Base-by-base conservation (phyloP, 805 yeast genomes). In the Pachysolen tannophilus region DNA sequence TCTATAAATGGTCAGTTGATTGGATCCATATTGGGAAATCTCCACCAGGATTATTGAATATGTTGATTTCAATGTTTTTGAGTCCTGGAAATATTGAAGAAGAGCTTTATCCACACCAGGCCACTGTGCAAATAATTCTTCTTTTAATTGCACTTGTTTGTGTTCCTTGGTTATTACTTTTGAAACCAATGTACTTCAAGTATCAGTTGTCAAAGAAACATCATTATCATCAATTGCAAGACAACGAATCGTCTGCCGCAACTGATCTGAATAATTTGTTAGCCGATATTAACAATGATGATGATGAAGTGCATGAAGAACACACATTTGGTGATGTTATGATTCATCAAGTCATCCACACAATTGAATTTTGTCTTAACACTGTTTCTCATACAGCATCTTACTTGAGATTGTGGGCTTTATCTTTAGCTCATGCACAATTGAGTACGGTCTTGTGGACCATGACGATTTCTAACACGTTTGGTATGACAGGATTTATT, bases 381-480 rank as follows among this genome's bases (percentile, higher is more conserved):
- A 78, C 86, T 63, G 86, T 81, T 23, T 76, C 84, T 4, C 88
- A 81, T 48, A 81, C 88, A 0, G 88, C 88, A 2, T 81, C 87
- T 1, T 81, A 81, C 49, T 63, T 81, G 47, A 68, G 88, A 56
- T 62, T 81, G 39, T 81, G 88, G 88, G 88, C 88, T 2, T 64
- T 81, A 41, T 81, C 87, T 0, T 61, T 81, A 44, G 88, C 88
- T 0, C 88, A 81, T 50, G 82, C 82, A n/a, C 88, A 81, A 57
- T 63, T 81, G 42, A 78, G 86, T 9, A 61, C 76, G 11, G 88
- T 81, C 20, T 61, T 81, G 43, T 81, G 87, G 86, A 63, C 76
- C 25, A 81, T 81, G 88, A 81, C 88, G 1, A 67, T 80, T 35
- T 65, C 69, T 31, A 73, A 73, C 42, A 69, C 84, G 1, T 78